Evolutionary conservation across 352 stramenopile species (phyloP).

Genomic region (Phytophthora pluvialis): DNA sequence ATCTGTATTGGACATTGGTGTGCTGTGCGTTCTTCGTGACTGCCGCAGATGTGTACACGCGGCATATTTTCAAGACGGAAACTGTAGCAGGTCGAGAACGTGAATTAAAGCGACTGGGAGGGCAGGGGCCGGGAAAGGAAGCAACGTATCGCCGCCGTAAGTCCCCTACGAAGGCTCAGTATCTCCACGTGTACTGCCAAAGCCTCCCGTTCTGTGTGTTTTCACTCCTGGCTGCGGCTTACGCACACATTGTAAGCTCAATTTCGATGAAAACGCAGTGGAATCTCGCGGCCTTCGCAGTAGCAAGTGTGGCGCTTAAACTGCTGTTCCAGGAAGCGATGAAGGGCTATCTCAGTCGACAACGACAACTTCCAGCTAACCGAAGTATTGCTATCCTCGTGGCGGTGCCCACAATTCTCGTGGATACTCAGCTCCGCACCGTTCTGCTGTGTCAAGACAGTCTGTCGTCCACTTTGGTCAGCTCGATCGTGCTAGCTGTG

Average conservation of each 20-base stretch:
- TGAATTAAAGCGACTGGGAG: slow-evolving; percentile 12
- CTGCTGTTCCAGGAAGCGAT: slow-evolving; percentile 16
- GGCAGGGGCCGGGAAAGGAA: background rate
- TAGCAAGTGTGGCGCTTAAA: slow-evolving; percentile 17
- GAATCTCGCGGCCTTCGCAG: slow-evolving; percentile 13
- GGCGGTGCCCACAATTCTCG: slow-evolving; percentile 27
- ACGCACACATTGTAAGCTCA: slow-evolving; percentile 23
- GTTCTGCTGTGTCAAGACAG: slow-evolving; percentile 26
- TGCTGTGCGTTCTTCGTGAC: slow-evolving; percentile 24
- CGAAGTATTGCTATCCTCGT: slow-evolving; percentile 30
- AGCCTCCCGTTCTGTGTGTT: slow-evolving; percentile 21
- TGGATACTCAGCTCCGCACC: slow-evolving; percentile 29
- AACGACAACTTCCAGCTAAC: slow-evolving; percentile 8
- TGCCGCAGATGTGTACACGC: slow-evolving; percentile 13
- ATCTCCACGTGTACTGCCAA: slow-evolving; percentile 15
- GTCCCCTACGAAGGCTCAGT: slow-evolving; percentile 10
- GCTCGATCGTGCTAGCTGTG: slow-evolving; percentile 33
- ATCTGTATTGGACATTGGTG: slow-evolving; percentile 23
- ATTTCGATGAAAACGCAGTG: slow-evolving; percentile 24
- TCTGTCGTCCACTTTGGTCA: slow-evolving; percentile 7
- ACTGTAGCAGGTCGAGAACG: slow-evolving; percentile 12
- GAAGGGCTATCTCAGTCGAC: slow-evolving; percentile 19
- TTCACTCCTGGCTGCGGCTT: slow-evolving; percentile 16
- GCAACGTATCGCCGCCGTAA: background rate
- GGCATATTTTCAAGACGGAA: slow-evolving; percentile 22